Conservation (phyloP, 129 eudicot genomes). For the Helichrysum umbraculigerum region DNA sequence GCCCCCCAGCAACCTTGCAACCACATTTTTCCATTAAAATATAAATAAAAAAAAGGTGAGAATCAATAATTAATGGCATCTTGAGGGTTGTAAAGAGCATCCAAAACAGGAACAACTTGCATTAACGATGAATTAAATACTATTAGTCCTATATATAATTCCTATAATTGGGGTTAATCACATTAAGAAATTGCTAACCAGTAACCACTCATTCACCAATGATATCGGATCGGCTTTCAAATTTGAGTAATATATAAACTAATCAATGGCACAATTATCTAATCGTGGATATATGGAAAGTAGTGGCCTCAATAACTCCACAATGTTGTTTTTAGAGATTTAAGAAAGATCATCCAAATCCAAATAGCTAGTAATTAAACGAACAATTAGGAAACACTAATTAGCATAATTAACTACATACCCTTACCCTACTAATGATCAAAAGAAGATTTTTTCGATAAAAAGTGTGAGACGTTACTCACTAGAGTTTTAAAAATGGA, state of each 20-base stretch:
- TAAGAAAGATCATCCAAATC: constrained; percentile 28
- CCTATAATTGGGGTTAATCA: constrained; percentile 34
- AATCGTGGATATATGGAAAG: constrained; percentile 30
- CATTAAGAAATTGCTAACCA: constrained; percentile 36
- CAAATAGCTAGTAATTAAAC: background rate
- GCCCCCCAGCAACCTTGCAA: constrained; percentile 47
- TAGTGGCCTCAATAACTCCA: constrained; percentile 31
- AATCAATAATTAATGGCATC: constrained; percentile 47
- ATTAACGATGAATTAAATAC: constrained; percentile 15
- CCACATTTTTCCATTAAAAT: constrained; percentile 24
- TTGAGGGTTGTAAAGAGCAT: constrained; percentile 44
- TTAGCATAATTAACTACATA: background rate
- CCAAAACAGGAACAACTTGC: constrained; percentile 39
- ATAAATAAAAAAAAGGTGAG: constrained; percentile 1
- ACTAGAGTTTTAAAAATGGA: no score
- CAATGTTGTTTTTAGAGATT: constrained; percentile 17
- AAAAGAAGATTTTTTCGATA: no score
- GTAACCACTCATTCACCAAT: constrained; percentile 42
- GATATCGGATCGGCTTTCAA: constrained; percentile 33
- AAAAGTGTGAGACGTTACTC: no score
- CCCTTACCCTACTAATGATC: background rate
- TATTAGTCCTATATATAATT: constrained; percentile 25
- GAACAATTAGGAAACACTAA: no score
- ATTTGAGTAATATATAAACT: constrained; percentile 6
- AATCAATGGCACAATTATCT: constrained; percentile 9